Conservation (phyloP, 1,139 yeast genomes). For the Geotrichum reessii region DNA sequence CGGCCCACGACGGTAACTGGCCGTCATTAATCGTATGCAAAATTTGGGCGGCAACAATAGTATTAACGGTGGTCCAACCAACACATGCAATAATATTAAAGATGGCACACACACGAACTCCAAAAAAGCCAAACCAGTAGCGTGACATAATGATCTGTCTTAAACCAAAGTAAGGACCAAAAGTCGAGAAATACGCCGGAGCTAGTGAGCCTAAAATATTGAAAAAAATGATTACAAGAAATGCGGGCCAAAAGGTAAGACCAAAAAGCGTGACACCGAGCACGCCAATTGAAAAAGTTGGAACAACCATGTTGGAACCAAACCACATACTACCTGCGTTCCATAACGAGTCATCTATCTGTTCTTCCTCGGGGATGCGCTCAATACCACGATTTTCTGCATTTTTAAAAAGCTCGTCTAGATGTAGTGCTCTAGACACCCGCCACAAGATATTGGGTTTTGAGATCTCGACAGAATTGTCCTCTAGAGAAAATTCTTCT, state of each 20-base stretch:
- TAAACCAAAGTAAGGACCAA: conserved; percentile 80
- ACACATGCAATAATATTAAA: conserved; percentile 81
- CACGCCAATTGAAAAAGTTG: conserved; percentile 77
- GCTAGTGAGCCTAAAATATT: conserved; percentile 65
- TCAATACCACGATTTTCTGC: conserved; percentile 67
- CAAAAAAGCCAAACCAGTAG: conserved; percentile 67
- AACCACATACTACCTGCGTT: conserved; percentile 89
- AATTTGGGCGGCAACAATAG: conserved; percentile 83
- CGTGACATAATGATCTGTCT: conserved; percentile 84
- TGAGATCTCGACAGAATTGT: background rate
- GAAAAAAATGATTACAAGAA: conserved; percentile 63
- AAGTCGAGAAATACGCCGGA: conserved; percentile 75
- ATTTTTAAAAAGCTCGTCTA: conserved; percentile 8
- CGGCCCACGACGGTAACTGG: conserved; percentile 84
- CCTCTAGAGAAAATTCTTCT: conserved; percentile 2
- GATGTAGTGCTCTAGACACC: background rate
- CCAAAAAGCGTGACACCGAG: conserved; percentile 54
- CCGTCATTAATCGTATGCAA: conserved; percentile 66
- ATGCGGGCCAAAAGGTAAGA: conserved; percentile 60
- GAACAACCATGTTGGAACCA: conserved; percentile 83
- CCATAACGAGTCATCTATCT: conserved; percentile 55
- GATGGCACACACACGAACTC: conserved; percentile 70
- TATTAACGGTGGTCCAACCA: conserved; percentile 95
- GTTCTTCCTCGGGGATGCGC: conserved; percentile 60
- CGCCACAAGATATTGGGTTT: background rate